Percentiles rank a stretch among this genome's conserved stretches.
These are phyloP conservation scores for Malus asiatica DNA, from an alignment of 306 rosid species.

Conservation along the genomic window DNA sequence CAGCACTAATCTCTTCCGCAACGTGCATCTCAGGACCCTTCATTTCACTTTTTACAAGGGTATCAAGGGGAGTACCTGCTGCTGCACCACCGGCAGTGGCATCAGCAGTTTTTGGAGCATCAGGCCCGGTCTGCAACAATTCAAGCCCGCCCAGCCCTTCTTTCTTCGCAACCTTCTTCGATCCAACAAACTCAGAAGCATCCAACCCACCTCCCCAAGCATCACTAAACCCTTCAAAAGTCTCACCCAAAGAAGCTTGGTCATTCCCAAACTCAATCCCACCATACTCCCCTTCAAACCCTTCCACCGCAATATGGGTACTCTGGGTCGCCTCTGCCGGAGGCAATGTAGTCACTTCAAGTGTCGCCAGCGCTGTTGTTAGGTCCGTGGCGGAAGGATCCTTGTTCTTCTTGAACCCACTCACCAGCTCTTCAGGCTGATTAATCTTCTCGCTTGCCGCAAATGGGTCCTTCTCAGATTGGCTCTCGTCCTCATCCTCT, in stretches of 20 bases:
- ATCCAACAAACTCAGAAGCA: conserved; percentile 72
- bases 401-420: conserved; percentile 76
- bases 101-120: conserved; percentile 34
- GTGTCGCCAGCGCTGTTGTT: conserved; percentile 67
- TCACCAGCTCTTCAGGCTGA: conserved; percentile 65
- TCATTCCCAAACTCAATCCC: conserved; percentile 85
- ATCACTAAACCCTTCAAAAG: conserved; percentile 80
- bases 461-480: conserved; percentile 71
- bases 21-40: conserved; percentile 87
- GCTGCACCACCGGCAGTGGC: conserved; percentile 24
- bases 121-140: conserved; percentile 73
- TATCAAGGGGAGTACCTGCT: conserved; percentile 58
- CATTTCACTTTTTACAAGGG: conserved; percentile 62
- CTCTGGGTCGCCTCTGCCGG: conserved; percentile 93
- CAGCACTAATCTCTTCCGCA: conserved; percentile 71
- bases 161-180: conserved; percentile 44
- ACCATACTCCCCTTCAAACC: conserved; percentile 93
- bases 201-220: conserved; percentile 99
- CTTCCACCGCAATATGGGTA: conserved; percentile 81
- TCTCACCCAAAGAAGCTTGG: conserved; percentile 68
- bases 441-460: conserved; percentile 87
- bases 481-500: conserved; percentile 44
- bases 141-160: conserved; percentile 96
- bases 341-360: conserved; percentile 79
- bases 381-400: conserved; percentile 79